Base-by-base conservation (phyloP, 371 early-diverging fungal species). In the Actinomortierella ambigua region DNA sequence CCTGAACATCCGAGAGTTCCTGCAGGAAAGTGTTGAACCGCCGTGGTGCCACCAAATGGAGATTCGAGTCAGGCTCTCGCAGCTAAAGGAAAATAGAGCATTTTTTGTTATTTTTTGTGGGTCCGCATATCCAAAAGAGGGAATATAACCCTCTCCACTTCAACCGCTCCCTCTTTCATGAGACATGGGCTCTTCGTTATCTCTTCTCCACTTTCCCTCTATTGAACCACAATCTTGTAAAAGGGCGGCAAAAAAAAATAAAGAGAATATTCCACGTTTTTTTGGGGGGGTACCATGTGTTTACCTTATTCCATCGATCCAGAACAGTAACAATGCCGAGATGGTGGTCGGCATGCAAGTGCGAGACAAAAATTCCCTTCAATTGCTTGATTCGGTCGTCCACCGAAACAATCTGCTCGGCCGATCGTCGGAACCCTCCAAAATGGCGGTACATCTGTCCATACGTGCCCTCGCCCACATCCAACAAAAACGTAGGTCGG, bases 321-420 rank as follows among this genome's bases (percentile, higher is more conserved):
- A 96, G 77, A 23, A 98, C 56, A 28, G 85, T 80, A 14, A 92
- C 77, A 9, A 90, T 80, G n/a, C 99, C 99, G 29, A 99, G 79
- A 70, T 98, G 96, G 76, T 99, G 99, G 78, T 99, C 99, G 27
- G 99, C 99, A 79, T 99, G 99, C 76, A 98, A 81, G 80, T 99
- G 99, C 24, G 96, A 96, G 8, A 99, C 83, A 76, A 95, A 97
- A n/a, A 99, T 82, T 18, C 91, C 77, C 53, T 81, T 82, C 39
- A 99, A 56, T 7, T 63, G 53, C n/a, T 64, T 75, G 22, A 88
- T 60, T 23, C 79, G 81, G 17, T 80, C 76, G 26, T 83, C 77
- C 0, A 48, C 82, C 43, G 51, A 63, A 44, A 48, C 54, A 17
- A 20, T 39, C 52, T 73, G 75, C 9, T 64, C 59, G 22, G 55